phyloP scores from a whole-genome alignment of 2,329 filamentous ascomycete species.

The Fusarium nodosum region DNA sequence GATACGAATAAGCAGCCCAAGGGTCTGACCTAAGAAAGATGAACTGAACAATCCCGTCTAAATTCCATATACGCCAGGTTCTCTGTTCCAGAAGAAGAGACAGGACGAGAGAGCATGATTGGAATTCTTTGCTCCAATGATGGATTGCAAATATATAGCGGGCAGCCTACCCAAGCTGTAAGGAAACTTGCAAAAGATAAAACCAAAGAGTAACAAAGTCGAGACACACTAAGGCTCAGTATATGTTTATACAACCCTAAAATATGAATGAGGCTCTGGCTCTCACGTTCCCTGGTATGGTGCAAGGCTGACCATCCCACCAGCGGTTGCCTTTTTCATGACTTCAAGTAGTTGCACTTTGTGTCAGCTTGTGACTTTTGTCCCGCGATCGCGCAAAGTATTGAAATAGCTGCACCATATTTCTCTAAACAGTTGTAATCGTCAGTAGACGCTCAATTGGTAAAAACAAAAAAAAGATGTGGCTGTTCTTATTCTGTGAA shows the following conservation, averaged over 20 bases:
- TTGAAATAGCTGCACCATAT: neutral
- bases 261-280: neutral
- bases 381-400: constrained; percentile 17
- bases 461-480: neutral
- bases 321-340: neutral
- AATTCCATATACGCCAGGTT: neutral
- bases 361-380: neutral
- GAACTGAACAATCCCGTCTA: neutral
- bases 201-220: neutral
- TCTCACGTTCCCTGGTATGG: neutral
- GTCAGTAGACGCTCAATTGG: neutral
- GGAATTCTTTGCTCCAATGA: too few species aligned
- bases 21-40: neutral
- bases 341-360: neutral
- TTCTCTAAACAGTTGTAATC: neutral
- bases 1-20: neutral
- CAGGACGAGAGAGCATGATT: too few species aligned
- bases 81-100: neutral
- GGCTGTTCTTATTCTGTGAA: neutral
- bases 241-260: too few species aligned
- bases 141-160: neutral
- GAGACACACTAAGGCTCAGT: neutral
- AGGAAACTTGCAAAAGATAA: neutral
- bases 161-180: neutral
- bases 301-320: neutral